Percentiles rank a stretch among this genome's conserved stretches.
These are phyloP conservation scores for Solanum lycopersicoides DNA, from an alignment of 257 asterid genomes.

Conservation along the genomic window DNA sequence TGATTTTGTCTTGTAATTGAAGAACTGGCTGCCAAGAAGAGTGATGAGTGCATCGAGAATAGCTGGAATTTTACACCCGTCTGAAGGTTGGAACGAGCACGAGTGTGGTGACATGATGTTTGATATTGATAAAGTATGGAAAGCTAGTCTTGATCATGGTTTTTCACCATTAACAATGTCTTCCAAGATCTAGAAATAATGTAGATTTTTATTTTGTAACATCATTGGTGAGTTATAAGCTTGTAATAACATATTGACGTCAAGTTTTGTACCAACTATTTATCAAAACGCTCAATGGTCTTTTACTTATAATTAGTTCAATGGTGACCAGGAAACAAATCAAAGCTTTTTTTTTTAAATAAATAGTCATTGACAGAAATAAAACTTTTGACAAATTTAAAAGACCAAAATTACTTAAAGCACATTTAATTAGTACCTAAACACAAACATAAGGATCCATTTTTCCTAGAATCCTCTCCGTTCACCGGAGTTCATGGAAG, in stretches of 20 bases:
- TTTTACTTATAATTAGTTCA: no score
- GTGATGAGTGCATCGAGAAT: slow-evolving; percentile 37
- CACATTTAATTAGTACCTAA: no score
- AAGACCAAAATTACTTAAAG: background rate
- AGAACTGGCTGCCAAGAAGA: slow-evolving; percentile 89
- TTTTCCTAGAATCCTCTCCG: background rate
- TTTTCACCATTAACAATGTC: slow-evolving; percentile 33
- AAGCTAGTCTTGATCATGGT: slow-evolving; percentile 58
- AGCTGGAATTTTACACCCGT: slow-evolving; percentile 41
- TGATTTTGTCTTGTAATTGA: background rate
- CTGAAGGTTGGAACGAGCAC: slow-evolving; percentile 64
- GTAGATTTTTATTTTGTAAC: no score
- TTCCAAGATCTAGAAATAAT: background rate
- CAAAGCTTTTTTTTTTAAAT: no score
- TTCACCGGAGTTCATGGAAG: background rate
- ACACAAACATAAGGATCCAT: background rate
- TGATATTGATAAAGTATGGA: slow-evolving; percentile 49
- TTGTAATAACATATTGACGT: background rate
- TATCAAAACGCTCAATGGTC: no score
- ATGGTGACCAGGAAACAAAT: no score
- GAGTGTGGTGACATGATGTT: slow-evolving; percentile 71
- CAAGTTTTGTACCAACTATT: background rate
- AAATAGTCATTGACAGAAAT: no score
- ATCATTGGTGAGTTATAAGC: background rate
- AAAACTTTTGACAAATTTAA: background rate